Percentiles rank a stretch among this genome's conserved stretches.
Evolutionary conservation across 805 yeast species (phyloP).

Genomic region (Debaryomyces maramus): DNA sequence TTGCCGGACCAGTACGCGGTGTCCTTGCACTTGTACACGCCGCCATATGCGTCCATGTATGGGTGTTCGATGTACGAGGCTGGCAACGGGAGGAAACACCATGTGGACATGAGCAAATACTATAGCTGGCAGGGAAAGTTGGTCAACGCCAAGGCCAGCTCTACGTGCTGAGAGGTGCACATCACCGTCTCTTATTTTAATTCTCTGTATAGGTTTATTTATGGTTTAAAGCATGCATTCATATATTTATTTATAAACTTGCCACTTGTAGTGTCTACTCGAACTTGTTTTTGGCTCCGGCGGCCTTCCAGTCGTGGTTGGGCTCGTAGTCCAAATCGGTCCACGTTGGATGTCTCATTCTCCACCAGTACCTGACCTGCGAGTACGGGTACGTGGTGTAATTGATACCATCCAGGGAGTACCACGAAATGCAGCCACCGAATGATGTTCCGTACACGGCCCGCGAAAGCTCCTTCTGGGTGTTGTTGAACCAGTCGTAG

Average conservation of each 20-base stretch:
- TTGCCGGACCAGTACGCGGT: constrained; percentile 46
- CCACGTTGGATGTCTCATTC: constrained; percentile 25
- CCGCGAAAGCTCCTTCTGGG: constrained; percentile 25
- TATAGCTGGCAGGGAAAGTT: constrained; percentile 61
- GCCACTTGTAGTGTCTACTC: neutral
- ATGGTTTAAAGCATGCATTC: neutral
- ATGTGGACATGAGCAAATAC: constrained; percentile 58
- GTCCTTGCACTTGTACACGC: constrained; percentile 71
- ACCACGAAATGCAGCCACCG: constrained; percentile 47
- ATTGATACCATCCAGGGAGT: constrained; percentile 27
- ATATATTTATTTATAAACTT: neutral
- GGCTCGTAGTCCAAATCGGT: constrained; percentile 19
- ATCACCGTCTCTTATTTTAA: neutral
- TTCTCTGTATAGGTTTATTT: neutral
- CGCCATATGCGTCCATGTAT: constrained; percentile 68
- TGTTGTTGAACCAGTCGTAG: constrained; percentile 31
- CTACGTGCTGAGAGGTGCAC: constrained; percentile 18
- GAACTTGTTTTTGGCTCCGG: constrained; percentile 10
- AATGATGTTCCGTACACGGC: constrained; percentile 38
- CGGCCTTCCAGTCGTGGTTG: constrained; percentile 16
- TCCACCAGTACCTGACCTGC: constrained; percentile 33
- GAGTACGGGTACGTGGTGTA: constrained; percentile 38
- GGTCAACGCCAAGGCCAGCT: constrained; percentile 24
- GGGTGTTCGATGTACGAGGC: constrained; percentile 55
- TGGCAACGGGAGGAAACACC: constrained; percentile 48